Conservation (phyloP, 208 protist genomes). For the Leptomonas pyrrhocoris region DNA sequence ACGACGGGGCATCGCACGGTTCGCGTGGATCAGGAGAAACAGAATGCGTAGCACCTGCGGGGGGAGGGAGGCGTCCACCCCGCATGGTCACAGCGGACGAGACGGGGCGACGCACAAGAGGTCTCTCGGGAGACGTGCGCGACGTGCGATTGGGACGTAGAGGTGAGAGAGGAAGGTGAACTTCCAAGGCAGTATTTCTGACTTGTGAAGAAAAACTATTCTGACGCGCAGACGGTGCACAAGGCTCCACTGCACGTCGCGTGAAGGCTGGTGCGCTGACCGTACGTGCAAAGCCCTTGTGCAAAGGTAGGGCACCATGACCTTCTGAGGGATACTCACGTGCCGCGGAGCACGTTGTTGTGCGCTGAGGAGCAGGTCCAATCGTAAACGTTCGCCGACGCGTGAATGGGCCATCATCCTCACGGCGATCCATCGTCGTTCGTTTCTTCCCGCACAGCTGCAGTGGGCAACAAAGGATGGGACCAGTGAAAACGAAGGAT, state of each 20-base stretch:
- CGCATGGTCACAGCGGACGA: not conserved
- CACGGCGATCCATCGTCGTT: not conserved
- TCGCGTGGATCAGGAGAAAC: conserved; percentile 11
- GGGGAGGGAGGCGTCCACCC: not conserved
- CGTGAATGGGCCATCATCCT: not conserved
- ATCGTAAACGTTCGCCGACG: conserved; percentile 11
- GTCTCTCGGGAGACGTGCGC: not conserved
- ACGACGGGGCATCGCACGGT: not conserved
- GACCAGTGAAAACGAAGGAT: no score
- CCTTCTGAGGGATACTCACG: not conserved
- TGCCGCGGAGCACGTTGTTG: not conserved
- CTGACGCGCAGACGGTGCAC: not conserved
- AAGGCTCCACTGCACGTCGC: not conserved
- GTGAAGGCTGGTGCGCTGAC: conserved; percentile 14
- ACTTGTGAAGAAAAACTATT: not conserved
- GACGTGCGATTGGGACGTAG: not conserved
- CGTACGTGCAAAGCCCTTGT: not conserved
- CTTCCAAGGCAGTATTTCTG: not conserved
- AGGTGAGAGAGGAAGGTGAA: not conserved
- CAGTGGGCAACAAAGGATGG: not conserved
- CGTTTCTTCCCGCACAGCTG: not conserved
- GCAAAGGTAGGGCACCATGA: not conserved
- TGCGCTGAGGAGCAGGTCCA: not conserved
- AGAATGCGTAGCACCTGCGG: not conserved
- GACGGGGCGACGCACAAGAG: not conserved